Base-by-base conservation (phyloP, 192 early-diverging fungal genomes). In the Entomortierella chlamydospora region DNA sequence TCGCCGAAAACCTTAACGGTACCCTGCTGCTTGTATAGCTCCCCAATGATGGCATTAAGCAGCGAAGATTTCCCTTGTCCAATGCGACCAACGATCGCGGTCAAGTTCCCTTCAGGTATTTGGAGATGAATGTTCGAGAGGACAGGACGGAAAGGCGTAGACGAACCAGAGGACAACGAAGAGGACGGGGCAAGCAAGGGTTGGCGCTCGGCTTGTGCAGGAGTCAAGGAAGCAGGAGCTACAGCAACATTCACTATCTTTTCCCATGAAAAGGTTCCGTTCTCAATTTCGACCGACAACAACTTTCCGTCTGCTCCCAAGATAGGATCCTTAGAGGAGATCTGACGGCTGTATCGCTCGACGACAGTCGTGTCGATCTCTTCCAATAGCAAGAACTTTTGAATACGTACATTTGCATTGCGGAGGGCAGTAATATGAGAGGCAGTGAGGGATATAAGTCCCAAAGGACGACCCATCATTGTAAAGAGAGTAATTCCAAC, bases 1-100 rank as follows among this genome's bases (percentile, higher is more conserved):
- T 81, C 67, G 7, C 85, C 87, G 33, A 87, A 85, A 2, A 97
- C 63, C 6, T 54, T 72, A 18, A 96, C 92, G 2, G 82, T 73
- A 34, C 93, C 95, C 17, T 31, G 33, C 17, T 59, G 45, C 56
- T 83, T 88, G 62, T 91, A 87, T 94, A 96, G 96, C 78, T 99
- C 97, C 25, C 95, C 95, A 8, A 98, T 83, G 23, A 97, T 68
- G 57, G 74, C 65, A 22, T 62, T 68, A 10, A 83, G 33, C 7
- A 83, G 29, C n/a, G 81, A 86, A 20, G 90, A 87, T 57, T 88
- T 88, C 18, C 87, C 87, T 22, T 83, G 80, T 7, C 94, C 73
- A 30, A 73, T 39, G 6, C 70, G 41, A 17, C 70, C 70, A 6
- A 64, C 70, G 25, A 73, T 55, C 2, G 62, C 61, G 0, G 62